phyloP scores from a whole-genome alignment of 139 green algal species.

The Chloropicon primus region DNA sequence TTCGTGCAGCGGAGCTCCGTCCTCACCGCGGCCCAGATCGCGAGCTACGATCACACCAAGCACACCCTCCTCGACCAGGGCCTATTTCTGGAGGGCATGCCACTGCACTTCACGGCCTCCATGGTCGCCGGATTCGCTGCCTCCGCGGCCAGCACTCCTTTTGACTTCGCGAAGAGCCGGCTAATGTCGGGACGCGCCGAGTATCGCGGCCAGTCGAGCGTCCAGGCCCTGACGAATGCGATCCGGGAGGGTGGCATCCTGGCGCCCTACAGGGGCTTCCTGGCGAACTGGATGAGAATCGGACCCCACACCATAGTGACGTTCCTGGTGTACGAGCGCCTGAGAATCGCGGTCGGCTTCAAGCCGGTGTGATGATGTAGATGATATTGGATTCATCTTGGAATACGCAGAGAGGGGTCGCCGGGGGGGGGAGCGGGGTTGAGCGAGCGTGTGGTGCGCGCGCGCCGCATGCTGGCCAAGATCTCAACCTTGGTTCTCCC shows the following conservation, averaged over 20 bases:
- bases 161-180: conserved; percentile 6
- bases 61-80: neutral
- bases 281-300: conserved; percentile 2
- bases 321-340: conserved; percentile 8
- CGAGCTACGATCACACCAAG: conserved; percentile 1
- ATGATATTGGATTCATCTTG: no score
- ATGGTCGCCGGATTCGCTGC: neutral
- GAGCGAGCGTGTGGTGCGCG: no score
- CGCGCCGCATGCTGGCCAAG: no score
- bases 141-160: neutral
- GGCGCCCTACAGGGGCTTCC: conserved; percentile 1
- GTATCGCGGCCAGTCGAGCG: neutral
- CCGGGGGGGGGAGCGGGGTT: no score
- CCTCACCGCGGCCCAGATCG: conserved; percentile 2
- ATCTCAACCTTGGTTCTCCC: no score
- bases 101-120: neutral
- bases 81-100: neutral
- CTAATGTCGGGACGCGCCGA: neutral
- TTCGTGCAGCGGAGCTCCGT: neutral
- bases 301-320: conserved; percentile 6
- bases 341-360: neutral
- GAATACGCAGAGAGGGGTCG: no score
- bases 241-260: neutral
- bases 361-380: conserved; percentile 7
- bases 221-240: neutral